These are phyloP conservation scores for Colletotrichum sp. DNA, from an alignment of 2,329 filamentous ascomycete species.

Conservation along the genomic window DNA sequence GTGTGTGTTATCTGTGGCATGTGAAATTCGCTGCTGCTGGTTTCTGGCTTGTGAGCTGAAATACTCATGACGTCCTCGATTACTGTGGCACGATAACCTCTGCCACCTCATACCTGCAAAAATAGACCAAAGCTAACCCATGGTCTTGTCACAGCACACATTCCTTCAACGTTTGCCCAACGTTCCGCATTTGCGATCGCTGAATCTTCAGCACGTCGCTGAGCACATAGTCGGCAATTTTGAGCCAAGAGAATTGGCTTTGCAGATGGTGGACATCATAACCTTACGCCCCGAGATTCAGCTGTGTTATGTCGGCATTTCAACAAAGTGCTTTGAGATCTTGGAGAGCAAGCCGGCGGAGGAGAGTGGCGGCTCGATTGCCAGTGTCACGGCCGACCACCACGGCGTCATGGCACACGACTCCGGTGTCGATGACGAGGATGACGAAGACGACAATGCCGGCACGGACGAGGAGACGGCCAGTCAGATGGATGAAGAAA, in stretches of 20 bases:
- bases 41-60: not conserved
- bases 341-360: slow-evolving; percentile 65
- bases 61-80: not conserved
- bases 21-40: not conserved
- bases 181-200: slow-evolving; percentile 71
- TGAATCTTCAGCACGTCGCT: slow-evolving; percentile 73
- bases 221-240: slow-evolving; percentile 60
- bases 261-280: slow-evolving; percentile 80
- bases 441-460: slow-evolving; percentile 38
- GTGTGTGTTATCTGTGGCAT: slow-evolving; percentile 9
- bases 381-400: slow-evolving; percentile 20
- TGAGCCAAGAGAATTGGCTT: slow-evolving; percentile 72
- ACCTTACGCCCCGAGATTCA: slow-evolving; percentile 77
- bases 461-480: slow-evolving; percentile 37
- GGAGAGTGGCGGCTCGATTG: slow-evolving; percentile 29
- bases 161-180: slow-evolving; percentile 78
- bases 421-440: slow-evolving; percentile 34
- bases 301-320: slow-evolving; percentile 78
- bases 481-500: slow-evolving; percentile 33
- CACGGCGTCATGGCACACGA: slow-evolving; percentile 20
- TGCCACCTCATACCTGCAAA: not conserved
- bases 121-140: slow-evolving; percentile 18
- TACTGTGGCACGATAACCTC: not conserved
- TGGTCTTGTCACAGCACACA: slow-evolving; percentile 61
- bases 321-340: slow-evolving; percentile 83